These are phyloP conservation scores for Penicillium fuscoglaucum DNA, from an alignment of 2,329 filamentous ascomycete genomes.

Conservation along the genomic window DNA sequence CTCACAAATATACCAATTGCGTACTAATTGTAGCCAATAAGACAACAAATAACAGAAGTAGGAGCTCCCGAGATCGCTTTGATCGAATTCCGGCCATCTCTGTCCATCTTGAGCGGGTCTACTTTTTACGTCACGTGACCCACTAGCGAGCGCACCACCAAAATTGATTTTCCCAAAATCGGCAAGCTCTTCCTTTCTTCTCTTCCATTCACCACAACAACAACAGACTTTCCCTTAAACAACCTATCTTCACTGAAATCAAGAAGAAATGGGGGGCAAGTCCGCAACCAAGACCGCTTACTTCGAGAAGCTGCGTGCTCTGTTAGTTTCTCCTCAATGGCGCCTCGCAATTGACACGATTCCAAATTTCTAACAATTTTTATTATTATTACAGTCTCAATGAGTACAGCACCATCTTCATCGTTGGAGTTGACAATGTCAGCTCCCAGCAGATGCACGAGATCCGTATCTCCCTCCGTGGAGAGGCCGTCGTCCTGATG, in stretches of 20 bases:
- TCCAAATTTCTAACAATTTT: not conserved
- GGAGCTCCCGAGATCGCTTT: not conserved
- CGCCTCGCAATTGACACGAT: slow-evolving; percentile 52
- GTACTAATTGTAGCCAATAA: not conserved
- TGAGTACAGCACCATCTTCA: slow-evolving; percentile 97
- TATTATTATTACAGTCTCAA: slow-evolving; percentile 60
- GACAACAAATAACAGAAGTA: not conserved
- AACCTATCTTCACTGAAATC: slow-evolving; percentile 84
- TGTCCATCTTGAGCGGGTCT: slow-evolving; percentile 9
- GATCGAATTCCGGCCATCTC: slow-evolving; percentile 5
- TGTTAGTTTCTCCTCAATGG: slow-evolving; percentile 59
- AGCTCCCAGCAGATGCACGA: slow-evolving; percentile 99
- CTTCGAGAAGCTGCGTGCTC: slow-evolving; percentile 79
- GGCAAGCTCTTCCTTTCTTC: slow-evolving; percentile 17
- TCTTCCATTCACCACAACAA: slow-evolving; percentile 26
- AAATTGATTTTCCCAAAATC: slow-evolving; percentile 31
- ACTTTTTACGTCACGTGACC: slow-evolving; percentile 32
- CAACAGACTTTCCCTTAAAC: slow-evolving; percentile 77
- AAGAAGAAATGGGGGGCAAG: slow-evolving; percentile 99
- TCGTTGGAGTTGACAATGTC: slow-evolving; percentile 98
- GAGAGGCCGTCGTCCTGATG: slow-evolving; percentile 94
- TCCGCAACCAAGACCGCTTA: slow-evolving; percentile 89
- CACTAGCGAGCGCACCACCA: slow-evolving; percentile 43
- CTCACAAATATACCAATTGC: not conserved
- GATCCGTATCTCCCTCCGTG: slow-evolving; percentile 89